A percentile compares a stretch with the other conserved stretches of the same genome.
phyloP scores from a whole-genome alignment of 495 filamentous ascomycete genomes.

The Penicillium steckii region DNA sequence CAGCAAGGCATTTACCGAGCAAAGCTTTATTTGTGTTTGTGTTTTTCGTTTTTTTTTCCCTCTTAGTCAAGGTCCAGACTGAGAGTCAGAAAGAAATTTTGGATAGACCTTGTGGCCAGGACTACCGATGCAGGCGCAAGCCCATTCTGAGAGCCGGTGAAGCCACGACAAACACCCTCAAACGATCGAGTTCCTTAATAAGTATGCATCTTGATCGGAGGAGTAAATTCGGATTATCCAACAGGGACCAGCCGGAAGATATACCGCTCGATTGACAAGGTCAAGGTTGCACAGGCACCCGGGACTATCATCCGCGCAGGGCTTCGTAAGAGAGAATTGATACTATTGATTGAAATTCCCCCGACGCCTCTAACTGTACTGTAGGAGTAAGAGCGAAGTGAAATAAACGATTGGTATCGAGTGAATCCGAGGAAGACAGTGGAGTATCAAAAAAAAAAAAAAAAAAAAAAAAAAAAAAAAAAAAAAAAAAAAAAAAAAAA shows the following conservation, averaged over 20 bases:
- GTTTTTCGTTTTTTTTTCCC: not conserved
- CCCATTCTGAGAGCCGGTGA: constrained; percentile 10
- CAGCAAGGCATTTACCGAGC: not conserved
- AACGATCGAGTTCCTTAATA: constrained; percentile 12
- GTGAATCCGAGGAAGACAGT: not conserved
- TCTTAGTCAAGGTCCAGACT: not conserved
- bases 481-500: not conserved
- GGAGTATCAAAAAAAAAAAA: not conserved
- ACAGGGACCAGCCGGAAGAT: constrained; percentile 38
- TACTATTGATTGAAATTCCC: constrained; percentile 13
- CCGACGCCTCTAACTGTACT: too few species aligned
- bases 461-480: not conserved
- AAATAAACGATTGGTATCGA: not conserved
- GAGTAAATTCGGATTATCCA: constrained; percentile 13
- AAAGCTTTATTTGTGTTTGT: not conserved
- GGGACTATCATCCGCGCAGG: constrained; percentile 31
- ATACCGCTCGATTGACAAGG: constrained; percentile 36
- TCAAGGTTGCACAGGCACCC: constrained; percentile 32
- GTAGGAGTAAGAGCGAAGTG: too few species aligned
- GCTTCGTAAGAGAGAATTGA: not conserved
- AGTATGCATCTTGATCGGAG: not conserved
- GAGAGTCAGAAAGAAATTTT: not conserved
- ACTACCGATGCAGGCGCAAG: constrained; percentile 10
- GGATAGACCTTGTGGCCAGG: constrained; percentile 10
- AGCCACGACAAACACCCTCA: constrained; percentile 21